Evolutionary conservation across 495 filamentous ascomycete species (phyloP).

Genomic region (Xylaria bambusicola): DNA sequence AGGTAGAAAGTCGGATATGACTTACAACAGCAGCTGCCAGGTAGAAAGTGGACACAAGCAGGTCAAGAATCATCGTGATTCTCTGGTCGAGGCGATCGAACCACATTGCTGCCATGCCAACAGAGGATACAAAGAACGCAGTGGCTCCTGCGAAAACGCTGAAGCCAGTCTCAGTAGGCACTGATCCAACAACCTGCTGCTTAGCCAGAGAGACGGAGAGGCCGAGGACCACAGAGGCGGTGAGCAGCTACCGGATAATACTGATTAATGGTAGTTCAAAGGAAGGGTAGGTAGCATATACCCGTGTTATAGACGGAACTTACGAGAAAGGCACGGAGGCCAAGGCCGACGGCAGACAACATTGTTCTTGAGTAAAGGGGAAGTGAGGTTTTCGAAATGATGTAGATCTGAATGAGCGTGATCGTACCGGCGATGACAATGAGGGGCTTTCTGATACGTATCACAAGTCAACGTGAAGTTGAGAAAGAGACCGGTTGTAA

Average conservation of each 20-base stretch:
- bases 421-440: no score
- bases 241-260: constrained; percentile 30
- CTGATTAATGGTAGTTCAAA: no score
- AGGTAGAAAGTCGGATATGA: no score
- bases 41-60: constrained; percentile 16
- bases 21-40: constrained; percentile 15
- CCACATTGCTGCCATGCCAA: constrained; percentile 30
- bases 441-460: no score
- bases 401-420: no score
- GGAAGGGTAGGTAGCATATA: no score
- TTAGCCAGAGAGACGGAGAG: constrained; percentile 41
- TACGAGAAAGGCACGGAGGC: neutral
- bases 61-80: constrained; percentile 32
- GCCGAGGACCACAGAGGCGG: constrained; percentile 41
- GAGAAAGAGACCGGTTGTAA: no score
- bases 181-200: constrained; percentile 29
- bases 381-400: neutral
- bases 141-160: constrained; percentile 36
- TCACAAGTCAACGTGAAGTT: no score
- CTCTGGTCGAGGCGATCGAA: constrained; percentile 22
- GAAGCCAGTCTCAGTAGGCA: constrained; percentile 34
- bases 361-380: neutral
- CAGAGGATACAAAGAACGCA: constrained; percentile 31
- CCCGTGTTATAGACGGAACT: no score
- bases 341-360: neutral